Conservation (phyloP, 2,329 filamentous ascomycete genomes). For the Davidsoniella neocaledoniae region DNA sequence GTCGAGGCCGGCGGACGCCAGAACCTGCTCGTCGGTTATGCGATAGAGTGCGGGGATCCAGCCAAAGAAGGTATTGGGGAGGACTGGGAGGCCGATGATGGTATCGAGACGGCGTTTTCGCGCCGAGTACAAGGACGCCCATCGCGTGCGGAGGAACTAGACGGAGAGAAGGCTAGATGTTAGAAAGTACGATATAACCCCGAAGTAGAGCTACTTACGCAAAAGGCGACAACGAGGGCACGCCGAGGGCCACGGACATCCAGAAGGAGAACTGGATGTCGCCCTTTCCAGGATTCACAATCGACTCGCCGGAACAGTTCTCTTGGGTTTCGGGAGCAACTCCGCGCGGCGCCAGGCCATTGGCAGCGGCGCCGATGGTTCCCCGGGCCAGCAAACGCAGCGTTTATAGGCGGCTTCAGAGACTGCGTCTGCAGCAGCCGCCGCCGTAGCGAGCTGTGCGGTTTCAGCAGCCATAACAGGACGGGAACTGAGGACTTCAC, state of each 20-base stretch:
- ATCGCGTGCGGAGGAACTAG: conserved; percentile 73
- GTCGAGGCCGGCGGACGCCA: conserved; percentile 81
- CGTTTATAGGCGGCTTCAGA: conserved; percentile 8
- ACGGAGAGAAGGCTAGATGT: conserved; percentile 1
- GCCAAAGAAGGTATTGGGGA: conserved; percentile 74
- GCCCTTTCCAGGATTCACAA: conserved; percentile 13
- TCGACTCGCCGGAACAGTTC: conserved; percentile 13
- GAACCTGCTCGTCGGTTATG: conserved; percentile 76
- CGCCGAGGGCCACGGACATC: conserved; percentile 51
- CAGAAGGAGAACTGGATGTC: conserved; percentile 14
- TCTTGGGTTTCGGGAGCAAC: conserved; percentile 6
- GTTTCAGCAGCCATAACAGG: neutral
- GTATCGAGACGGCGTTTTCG: conserved; percentile 58
- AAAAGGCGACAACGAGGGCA: conserved; percentile 57
- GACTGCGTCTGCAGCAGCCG: conserved; percentile 5
- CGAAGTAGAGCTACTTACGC: conserved; percentile 31
- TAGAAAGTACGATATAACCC: conserved; percentile 2
- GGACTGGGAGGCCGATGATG: conserved; percentile 47
- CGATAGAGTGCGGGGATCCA: conserved; percentile 80
- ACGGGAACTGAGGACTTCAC: neutral
- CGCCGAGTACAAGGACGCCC: conserved; percentile 80
- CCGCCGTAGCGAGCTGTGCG: conserved; percentile 4
- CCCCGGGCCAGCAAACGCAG: conserved; percentile 5
- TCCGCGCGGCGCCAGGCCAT: no score
- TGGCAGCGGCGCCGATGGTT: neutral